Evolutionary conservation across 352 stramenopile species (phyloP), one percentile per base, ranked within the genome.

Genomic region (Aphanomyces astaci): DNA sequence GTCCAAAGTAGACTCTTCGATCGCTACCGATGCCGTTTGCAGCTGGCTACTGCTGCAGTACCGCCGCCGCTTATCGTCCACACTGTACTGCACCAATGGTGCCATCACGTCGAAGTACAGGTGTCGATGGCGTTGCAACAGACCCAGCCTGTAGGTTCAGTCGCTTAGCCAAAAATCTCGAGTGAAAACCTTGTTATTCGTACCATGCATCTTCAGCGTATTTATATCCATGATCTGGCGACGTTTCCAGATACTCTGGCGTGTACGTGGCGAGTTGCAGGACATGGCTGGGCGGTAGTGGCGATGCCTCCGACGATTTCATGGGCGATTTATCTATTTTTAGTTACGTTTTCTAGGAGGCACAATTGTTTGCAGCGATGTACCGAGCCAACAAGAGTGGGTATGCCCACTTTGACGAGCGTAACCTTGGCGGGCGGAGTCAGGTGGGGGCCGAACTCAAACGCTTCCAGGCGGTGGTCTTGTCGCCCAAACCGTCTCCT

Each of bases 401-500:
- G 4, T 92, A 90, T 60, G 89, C 79, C 70, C 63, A 74, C 22
- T 92, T 92, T 39, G 84, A 92, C 54, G 84, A 92, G 71, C 81
- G 84, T 27, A 92, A 91, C 55, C 78, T 78, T 24, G 82, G 84
- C 2, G 82, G 84, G 10, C 76, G 81, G n/a, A 88, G 77, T 54
- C 82, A 92, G 74, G 89, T 83, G 17, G 77, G 85, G 36, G 82
- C 81, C 10, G 82, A 92, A 66, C 82, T 92, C 51, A 79, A 82
- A 33, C 84, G 76, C 36, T 92, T 92, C 75, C 82, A 90, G 66
- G 78, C 89, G 24, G 82, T 91, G 56, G 75, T 91, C 22, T 49
- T 73, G 3, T 72, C 79, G 10, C 89, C 81, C 10, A 63, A 64
- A 28, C 67, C 79, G 70, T 90, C 32, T 73, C 75, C 15, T 78